These are phyloP conservation scores for Sechiopsis laciniata DNA, from an alignment of 306 rosid species.

Conservation along the genomic window DNA sequence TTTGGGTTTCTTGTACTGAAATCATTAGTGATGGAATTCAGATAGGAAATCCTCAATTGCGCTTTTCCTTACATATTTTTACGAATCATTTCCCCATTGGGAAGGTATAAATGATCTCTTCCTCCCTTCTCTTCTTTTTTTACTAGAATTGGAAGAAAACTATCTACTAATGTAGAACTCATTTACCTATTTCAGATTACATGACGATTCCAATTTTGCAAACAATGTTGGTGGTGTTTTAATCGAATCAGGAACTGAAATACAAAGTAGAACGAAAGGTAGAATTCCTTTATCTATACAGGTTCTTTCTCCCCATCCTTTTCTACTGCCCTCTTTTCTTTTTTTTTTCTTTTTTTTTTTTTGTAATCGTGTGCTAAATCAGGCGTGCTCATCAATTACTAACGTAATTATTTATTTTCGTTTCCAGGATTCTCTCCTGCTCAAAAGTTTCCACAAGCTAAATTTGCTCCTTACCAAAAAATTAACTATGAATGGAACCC, in stretches of 20 bases:
- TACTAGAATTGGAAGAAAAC: background rate
- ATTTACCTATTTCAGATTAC: slow-evolving; percentile 41
- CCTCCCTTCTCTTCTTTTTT: background rate
- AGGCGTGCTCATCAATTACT: slow-evolving; percentile 23
- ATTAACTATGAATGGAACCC: slow-evolving; percentile 77
- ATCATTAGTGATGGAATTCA: background rate
- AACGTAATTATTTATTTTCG: slow-evolving; percentile 25
- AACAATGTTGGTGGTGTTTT: slow-evolving; percentile 57
- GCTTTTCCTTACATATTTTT: background rate
- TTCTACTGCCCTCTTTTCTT: background rate
- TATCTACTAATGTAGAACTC: slow-evolving; percentile 13
- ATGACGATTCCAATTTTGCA: slow-evolving; percentile 48
- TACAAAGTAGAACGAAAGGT: slow-evolving; percentile 38
- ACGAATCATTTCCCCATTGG: background rate
- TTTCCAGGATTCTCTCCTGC: slow-evolving; percentile 80
- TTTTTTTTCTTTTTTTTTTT: background rate
- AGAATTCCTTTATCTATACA: slow-evolving; percentile 20
- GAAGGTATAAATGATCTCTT: slow-evolving; percentile 3
- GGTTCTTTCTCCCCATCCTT: slow-evolving; percentile 13
- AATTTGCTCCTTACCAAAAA: slow-evolving; percentile 59
- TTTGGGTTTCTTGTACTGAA: background rate
- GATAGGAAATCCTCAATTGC: background rate
- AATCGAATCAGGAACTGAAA: slow-evolving; percentile 46
- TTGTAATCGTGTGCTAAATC: slow-evolving; percentile 4
- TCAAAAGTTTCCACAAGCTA: slow-evolving; percentile 71